Evolutionary conservation across 2,329 filamentous ascomycete species (phyloP).

Genomic region (Aaosphaeria arxii): DNA sequence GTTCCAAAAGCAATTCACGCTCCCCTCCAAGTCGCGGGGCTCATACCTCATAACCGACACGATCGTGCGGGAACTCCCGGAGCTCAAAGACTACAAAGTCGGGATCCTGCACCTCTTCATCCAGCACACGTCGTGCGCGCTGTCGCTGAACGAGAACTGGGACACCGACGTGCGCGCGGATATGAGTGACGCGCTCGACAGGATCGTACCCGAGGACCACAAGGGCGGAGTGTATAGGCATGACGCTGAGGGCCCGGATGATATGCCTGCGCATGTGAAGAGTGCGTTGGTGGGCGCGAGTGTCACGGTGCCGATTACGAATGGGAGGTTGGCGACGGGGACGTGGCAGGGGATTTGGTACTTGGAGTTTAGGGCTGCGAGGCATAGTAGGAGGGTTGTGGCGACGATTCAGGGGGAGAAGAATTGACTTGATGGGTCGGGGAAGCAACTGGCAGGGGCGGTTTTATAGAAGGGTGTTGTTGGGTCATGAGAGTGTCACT

Average conservation of each 20-base stretch:
- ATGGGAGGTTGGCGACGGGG: conserved; percentile 70
- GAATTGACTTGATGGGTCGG: conserved; percentile 27
- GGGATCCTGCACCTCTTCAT: conserved; percentile 76
- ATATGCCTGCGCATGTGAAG: conserved; percentile 98
- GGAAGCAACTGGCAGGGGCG: too few species aligned
- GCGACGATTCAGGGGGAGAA: conserved; percentile 93
- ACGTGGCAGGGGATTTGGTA: conserved; percentile 95
- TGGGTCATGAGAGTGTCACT: too few species aligned
- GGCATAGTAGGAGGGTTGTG: conserved; percentile 77
- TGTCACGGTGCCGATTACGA: conserved; percentile 84
- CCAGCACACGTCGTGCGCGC: conserved; percentile 89
- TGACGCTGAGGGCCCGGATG: conserved; percentile 80
- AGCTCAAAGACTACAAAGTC: conserved; percentile 79
- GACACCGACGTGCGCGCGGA: conserved; percentile 83
- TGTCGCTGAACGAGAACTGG: conserved; percentile 91
- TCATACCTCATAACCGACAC: conserved; percentile 86
- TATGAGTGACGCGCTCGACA: conserved; percentile 91
- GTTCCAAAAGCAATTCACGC: conserved; percentile 77
- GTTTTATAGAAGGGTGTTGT: too few species aligned
- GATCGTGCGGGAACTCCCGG: conserved; percentile 68
- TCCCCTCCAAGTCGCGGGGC: conserved; percentile 74
- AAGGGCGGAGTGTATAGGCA: conserved; percentile 70
- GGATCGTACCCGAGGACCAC: conserved; percentile 79
- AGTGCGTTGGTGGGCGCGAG: conserved; percentile 84
- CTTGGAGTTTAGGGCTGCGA: conserved; percentile 76